These are phyloP conservation scores for Tolypocladium album DNA, from an alignment of 2,329 filamentous ascomycete species.

Conservation along the genomic window DNA sequence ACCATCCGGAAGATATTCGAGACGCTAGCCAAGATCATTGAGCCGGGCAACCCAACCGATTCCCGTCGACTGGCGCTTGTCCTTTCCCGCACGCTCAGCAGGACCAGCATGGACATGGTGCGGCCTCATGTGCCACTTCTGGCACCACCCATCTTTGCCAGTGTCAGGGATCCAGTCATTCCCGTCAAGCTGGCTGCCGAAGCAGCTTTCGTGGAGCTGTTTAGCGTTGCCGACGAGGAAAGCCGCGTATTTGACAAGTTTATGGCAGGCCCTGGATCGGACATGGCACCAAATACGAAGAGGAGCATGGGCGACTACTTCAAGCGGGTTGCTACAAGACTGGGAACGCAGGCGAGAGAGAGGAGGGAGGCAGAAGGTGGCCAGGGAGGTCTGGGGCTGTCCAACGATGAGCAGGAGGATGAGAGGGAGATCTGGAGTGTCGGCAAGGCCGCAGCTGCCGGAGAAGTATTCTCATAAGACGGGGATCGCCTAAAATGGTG, in stretches of 20 bases:
- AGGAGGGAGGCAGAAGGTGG: slow-evolving; percentile 87
- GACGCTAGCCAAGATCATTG: slow-evolving; percentile 61
- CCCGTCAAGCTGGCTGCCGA: slow-evolving; percentile 93
- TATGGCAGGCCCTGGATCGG: slow-evolving; percentile 56
- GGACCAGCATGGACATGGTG: slow-evolving; percentile 68
- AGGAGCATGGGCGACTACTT: slow-evolving; percentile 95
- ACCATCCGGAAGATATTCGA: slow-evolving; percentile 71
- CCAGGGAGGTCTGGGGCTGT: slow-evolving; percentile 71
- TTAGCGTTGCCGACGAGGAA: slow-evolving; percentile 83
- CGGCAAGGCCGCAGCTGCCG: slow-evolving; percentile 71
- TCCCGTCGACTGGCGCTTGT: slow-evolving; percentile 80
- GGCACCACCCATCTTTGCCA: slow-evolving; percentile 76
- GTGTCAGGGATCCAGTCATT: slow-evolving; percentile 83
- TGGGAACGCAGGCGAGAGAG: slow-evolving; percentile 82
- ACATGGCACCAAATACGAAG: slow-evolving; percentile 62
- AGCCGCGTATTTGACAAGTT: slow-evolving; percentile 83
- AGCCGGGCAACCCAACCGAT: slow-evolving; percentile 69
- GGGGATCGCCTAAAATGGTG: slow-evolving; percentile 11
- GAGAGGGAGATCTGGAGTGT: slow-evolving; percentile 95
- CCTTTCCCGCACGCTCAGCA: slow-evolving; percentile 73
- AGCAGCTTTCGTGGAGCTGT: slow-evolving; percentile 84
- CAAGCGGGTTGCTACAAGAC: slow-evolving; percentile 75
- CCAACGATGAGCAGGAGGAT: slow-evolving; percentile 87
- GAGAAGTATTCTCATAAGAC: slow-evolving; percentile 41
- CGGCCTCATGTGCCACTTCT: slow-evolving; percentile 72